Base-by-base conservation (phyloP, 2,329 filamentous ascomycete species). In the Malbranchea cinnamomea region DNA sequence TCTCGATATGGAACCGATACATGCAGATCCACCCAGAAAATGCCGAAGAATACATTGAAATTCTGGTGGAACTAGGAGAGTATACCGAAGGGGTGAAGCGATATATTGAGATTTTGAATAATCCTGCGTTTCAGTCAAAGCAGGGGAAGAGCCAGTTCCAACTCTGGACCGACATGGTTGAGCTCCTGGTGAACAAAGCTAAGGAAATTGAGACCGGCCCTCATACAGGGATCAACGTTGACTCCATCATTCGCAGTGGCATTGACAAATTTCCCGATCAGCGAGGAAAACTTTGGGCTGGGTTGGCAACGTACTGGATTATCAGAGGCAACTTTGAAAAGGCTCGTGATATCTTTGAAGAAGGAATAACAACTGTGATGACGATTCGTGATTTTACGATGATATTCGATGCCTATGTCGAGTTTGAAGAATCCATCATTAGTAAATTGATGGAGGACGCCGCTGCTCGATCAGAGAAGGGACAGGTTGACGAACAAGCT, bases 21-120 rank as follows among this genome's bases (percentile, higher is more conserved):
- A 89, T 95, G 71, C 87, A 98, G 56, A 77, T 94, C 25, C 87
- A 94, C 44, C 89, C 89, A 1, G 89, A 95, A 51, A 82, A 94
- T 50, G 74, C 78, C 9, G 89, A 98, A 50, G 87, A 95, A 41
- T 98, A 85, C 44, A 91, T 98, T 41, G 82, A 92, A 46, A 67
- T 95, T 33, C 65, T 98, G 35, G 65, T 81, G 17, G 74, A 87
- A 43, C 77, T 80, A 47, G 74, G 75, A 13, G 69, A 83, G 40
- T 94, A 89, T 54, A 91, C 83, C 2, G 85, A 95, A 50, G 89
- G 89, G 4, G 80, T 91, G 32, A 78, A 78, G 52, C 77, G 78
- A 42, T 98, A 93, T 54, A 92, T 95, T 51, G 73, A 83, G 27
- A 76, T 95, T 30, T 67, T 98, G 45, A 85, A 95, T 61, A 85